A percentile compares a stretch with the other conserved stretches of the same genome.
Evolutionary conservation across 345 rosid genomes (phyloP).

Genomic region (Geranium rotundifolium): DNA sequence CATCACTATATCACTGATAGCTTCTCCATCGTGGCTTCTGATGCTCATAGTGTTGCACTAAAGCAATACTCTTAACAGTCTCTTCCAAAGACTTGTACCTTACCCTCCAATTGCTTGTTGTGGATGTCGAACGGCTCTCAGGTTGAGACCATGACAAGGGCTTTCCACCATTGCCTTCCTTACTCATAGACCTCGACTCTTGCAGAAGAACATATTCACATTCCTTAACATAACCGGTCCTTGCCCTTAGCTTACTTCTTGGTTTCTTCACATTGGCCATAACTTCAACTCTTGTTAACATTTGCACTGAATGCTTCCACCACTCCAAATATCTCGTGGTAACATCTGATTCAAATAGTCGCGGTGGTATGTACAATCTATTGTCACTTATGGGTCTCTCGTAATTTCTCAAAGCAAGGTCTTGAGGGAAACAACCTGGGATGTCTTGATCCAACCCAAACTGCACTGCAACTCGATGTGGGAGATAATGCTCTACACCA

Average conservation of each 20-base stretch:
- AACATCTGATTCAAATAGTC: conserved; percentile 15
- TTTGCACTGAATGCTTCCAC: conserved; percentile 25
- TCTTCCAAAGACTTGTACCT: background rate
- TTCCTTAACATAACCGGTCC: background rate
- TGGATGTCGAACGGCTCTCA: background rate
- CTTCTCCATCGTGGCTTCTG: background rate
- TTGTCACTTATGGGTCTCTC: conserved; percentile 17
- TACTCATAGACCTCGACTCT: background rate
- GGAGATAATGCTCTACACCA: conserved; percentile 29
- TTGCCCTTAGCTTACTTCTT: background rate
- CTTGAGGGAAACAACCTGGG: conserved; percentile 11
- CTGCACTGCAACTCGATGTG: conserved; percentile 45
- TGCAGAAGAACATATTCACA: background rate
- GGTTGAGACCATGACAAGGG: background rate
- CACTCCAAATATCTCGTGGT: conserved; percentile 28
- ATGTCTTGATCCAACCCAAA: conserved; percentile 57
- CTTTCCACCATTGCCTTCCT: background rate
- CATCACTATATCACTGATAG: background rate
- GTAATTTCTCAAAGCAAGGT: conserved; percentile 25
- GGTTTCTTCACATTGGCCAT: background rate
- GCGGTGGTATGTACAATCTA: conserved; percentile 30
- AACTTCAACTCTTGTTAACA: background rate
- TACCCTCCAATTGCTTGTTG: background rate
- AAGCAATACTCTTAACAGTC: background rate
- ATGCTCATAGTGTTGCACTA: background rate